Conservation (phyloP, 306 rosid species). For the Canavalia ensiformis region DNA sequence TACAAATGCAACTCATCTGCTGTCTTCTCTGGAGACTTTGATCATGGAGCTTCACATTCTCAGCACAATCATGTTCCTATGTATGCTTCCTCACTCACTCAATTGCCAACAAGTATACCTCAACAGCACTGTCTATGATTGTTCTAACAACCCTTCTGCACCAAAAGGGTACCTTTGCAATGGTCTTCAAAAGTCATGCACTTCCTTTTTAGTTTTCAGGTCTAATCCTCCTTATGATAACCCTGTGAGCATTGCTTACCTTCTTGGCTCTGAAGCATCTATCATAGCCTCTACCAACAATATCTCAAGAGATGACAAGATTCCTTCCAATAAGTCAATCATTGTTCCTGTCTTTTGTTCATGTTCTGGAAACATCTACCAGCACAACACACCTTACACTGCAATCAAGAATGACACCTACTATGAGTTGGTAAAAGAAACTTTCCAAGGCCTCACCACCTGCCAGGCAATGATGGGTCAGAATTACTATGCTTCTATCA, state of each 20-base stretch:
- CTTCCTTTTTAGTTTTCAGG: constrained; percentile 55
- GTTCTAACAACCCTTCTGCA: constrained; percentile 45
- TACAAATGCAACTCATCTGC: constrained; percentile 25
- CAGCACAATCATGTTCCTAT: constrained; percentile 27
- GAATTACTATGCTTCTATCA: constrained; percentile 51
- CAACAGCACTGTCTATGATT: constrained; percentile 47
- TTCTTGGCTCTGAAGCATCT: constrained; percentile 62
- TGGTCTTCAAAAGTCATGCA: constrained; percentile 52
- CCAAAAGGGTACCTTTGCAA: constrained; percentile 67
- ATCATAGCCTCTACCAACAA: constrained; percentile 60
- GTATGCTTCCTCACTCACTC: constrained; percentile 41
- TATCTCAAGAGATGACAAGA: constrained; percentile 41
- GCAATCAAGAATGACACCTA: constrained; percentile 42
- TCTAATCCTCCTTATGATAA: constrained; percentile 52
- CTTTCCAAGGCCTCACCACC: constrained; percentile 65
- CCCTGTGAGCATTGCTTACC: constrained; percentile 54
- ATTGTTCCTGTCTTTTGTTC: constrained; percentile 62
- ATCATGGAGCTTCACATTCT: constrained; percentile 53
- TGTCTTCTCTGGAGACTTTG: constrained; percentile 1
- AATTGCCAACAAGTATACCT: constrained; percentile 61
- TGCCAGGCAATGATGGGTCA: constrained; percentile 66
- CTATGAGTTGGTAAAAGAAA: constrained; percentile 29
- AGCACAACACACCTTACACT: constrained; percentile 57
- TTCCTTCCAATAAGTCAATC: constrained; percentile 50
- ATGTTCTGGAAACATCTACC: constrained; percentile 62